Evolutionary conservation across 129 eudicot genomes (phyloP), one percentile per base, ranked within the genome.

Genomic region (Flaveria bidentis): DNA sequence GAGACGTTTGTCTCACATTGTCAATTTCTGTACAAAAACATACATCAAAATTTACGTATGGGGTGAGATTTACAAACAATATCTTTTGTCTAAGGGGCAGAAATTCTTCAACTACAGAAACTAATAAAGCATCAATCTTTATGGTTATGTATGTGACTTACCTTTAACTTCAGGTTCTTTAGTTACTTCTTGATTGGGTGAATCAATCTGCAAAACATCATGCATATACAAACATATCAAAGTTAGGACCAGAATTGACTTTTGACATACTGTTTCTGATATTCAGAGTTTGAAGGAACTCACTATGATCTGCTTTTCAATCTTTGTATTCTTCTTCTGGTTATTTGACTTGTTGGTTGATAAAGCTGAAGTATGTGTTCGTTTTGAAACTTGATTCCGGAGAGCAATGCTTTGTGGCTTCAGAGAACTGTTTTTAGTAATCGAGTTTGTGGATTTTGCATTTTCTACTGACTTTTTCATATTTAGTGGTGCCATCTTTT

Each of bases 171-270:
- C 81, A 70, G 74, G 78, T 57, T 67, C 81, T 65, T 53, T 36
- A 46, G 45, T 65, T 68, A 68, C 60, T 70, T 85, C 81, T 71
- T 78, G 80, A 73, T 60, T 12, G 55, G 64, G 65, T n/a, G 65
- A 47, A 60, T 82, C 64, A 49, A 42, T 64, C 57, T 46, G 75
- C 67, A 57, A 66, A 68, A 25, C 76, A 28, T 82, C 87, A 75
- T 72, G 79, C 71, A 81, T 74, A 90, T 90, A 88, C 81, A 83
- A 73, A 76, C 57, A 58, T 22, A 61, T 71, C 46, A 80, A 42
- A 23, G 72, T 69, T 83, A 52, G 20, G 36, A 51, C 52, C 25
- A 33, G 42, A 64, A 9, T 60, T 23, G 18, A 73, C n/a, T 42
- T 61, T 51, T 13, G 44, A 5, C 15, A 76, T 14, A 33, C 14